Evolutionary conservation across 352 stramenopile genomes (phyloP).

Genomic region (Pythium brassicae): DNA sequence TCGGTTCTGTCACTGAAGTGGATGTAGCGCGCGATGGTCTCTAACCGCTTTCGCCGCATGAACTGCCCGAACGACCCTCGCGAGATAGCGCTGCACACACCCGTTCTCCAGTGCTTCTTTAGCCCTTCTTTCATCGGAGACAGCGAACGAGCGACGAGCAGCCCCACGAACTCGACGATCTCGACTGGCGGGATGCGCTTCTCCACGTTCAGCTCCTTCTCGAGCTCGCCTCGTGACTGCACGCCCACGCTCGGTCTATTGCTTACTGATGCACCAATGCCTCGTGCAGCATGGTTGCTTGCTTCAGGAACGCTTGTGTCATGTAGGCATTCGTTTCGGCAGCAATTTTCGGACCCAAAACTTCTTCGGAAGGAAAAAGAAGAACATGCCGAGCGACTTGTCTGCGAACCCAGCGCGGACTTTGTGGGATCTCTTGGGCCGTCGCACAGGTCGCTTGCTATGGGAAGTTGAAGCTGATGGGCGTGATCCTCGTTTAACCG

Average conservation of each 20-base stretch:
- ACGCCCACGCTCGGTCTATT: neutral
- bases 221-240: neutral
- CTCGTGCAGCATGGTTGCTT: neutral
- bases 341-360: neutral
- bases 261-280: neutral
- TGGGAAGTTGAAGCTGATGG: neutral
- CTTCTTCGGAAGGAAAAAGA: neutral
- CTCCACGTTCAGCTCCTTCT: neutral
- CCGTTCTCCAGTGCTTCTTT: slow-evolving; percentile 1
- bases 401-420: neutral
- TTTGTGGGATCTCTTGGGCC: neutral
- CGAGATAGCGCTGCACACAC: no score
- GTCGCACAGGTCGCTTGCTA: neutral
- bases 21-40: neutral
- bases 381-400: neutral
- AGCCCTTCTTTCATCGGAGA: neutral
- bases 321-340: neutral
- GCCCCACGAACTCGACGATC: neutral
- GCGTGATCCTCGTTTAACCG: neutral
- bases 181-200: neutral
- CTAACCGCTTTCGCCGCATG: neutral
- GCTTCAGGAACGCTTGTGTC: neutral
- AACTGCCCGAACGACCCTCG: neutral
- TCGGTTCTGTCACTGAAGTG: neutral
- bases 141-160: neutral